phyloP scores from a whole-genome alignment of 2,329 filamentous ascomycete species.

The Didymella keratinophila region DNA sequence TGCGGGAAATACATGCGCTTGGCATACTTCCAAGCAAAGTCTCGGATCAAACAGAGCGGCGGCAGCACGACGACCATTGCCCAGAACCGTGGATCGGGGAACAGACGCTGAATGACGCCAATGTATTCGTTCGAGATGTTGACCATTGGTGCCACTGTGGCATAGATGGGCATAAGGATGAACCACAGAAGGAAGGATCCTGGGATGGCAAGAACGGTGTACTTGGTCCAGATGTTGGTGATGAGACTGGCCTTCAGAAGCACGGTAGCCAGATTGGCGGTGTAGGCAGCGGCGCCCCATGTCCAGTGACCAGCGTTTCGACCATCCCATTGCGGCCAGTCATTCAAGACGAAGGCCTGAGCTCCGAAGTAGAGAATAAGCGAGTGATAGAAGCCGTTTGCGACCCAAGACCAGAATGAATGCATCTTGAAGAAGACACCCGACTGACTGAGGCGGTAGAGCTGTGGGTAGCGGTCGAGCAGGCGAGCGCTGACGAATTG shows the following conservation, averaged over 20 bases:
- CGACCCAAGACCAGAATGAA: slow-evolving; percentile 91
- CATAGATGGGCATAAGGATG: slow-evolving; percentile 87
- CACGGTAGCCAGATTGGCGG: slow-evolving; percentile 89
- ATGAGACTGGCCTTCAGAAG: slow-evolving; percentile 93
- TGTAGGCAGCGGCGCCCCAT: slow-evolving; percentile 96
- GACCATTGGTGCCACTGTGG: slow-evolving; percentile 81
- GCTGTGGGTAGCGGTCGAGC: slow-evolving; percentile 92
- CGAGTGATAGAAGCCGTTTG: slow-evolving; percentile 95
- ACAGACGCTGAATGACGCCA: slow-evolving; percentile 82
- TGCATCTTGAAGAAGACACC: slow-evolving; percentile 93
- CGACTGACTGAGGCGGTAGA: slow-evolving; percentile 91
- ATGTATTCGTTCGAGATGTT: slow-evolving; percentile 83
- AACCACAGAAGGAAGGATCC: slow-evolving; percentile 93
- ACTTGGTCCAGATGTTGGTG: slow-evolving; percentile 99
- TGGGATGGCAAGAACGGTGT: slow-evolving; percentile 92
- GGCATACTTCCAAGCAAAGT: slow-evolving; percentile 96
- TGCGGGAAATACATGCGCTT: slow-evolving; percentile 98
- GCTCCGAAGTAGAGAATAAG: slow-evolving; percentile 88
- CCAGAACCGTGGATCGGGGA: slow-evolving; percentile 87
- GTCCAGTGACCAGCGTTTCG: slow-evolving; percentile 93
- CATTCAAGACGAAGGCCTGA: slow-evolving; percentile 80
- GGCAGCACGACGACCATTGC: slow-evolving; percentile 84
- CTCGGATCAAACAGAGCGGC: slow-evolving; percentile 80
- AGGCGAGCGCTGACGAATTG: slow-evolving; percentile 96
- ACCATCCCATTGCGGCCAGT: slow-evolving; percentile 80